Evolutionary conservation across 2,329 filamentous ascomycete species (phyloP).

Genomic region (Coniochaeta ligniaria): DNA sequence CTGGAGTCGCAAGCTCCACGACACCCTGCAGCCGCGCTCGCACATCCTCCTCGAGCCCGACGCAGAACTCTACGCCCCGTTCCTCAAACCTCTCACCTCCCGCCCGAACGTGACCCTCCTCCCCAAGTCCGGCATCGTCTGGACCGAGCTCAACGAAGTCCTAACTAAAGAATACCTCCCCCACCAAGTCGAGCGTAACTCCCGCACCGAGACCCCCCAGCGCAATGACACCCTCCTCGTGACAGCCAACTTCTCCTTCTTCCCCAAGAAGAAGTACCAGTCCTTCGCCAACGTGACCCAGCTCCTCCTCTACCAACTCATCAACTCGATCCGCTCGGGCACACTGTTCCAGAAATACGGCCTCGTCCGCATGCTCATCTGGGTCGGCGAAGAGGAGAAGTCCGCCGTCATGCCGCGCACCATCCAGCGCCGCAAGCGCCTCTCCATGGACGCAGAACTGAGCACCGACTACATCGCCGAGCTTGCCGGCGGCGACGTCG

Average conservation of each 20-base stretch:
- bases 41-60: slow-evolving; percentile 81
- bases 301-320: slow-evolving; percentile 55
- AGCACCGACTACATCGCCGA: slow-evolving; percentile 52
- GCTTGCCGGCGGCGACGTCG: slow-evolving; percentile 27
- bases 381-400: slow-evolving; percentile 58
- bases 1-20: slow-evolving; percentile 72
- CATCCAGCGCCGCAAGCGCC: slow-evolving; percentile 46
- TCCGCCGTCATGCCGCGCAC: slow-evolving; percentile 51
- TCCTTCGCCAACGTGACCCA: slow-evolving; percentile 48
- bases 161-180: slow-evolving; percentile 44
- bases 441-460: slow-evolving; percentile 53
- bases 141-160: slow-evolving; percentile 49
- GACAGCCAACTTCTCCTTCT: slow-evolving; percentile 57
- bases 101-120: slow-evolving; percentile 42
- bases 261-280: slow-evolving; percentile 40
- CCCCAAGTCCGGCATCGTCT: slow-evolving; percentile 50
- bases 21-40: slow-evolving; percentile 66
- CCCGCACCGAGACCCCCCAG: slow-evolving; percentile 31
- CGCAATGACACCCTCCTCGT: slow-evolving; percentile 70
- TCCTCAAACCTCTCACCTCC: slow-evolving; percentile 51
- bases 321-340: slow-evolving; percentile 49
- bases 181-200: slow-evolving; percentile 40
- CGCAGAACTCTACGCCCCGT: slow-evolving; percentile 45
- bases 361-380: slow-evolving; percentile 70
- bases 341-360: slow-evolving; percentile 68